Conservation (phyloP, 805 yeast species). For the Saccharomycopsis fermentans region DNA sequence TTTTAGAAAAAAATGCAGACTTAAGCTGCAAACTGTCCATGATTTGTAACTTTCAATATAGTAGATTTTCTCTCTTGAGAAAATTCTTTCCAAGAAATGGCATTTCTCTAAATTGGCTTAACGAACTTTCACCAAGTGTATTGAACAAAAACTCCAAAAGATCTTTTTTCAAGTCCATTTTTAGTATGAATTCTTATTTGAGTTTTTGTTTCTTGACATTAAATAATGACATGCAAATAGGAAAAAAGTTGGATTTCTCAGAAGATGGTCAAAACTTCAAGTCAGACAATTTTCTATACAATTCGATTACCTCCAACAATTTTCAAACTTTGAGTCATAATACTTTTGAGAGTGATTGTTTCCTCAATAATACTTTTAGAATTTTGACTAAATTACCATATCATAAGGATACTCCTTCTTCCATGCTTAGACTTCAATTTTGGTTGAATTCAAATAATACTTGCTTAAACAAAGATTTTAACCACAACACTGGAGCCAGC, state of each 20-base stretch:
- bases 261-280: background rate
- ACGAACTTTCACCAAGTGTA: slow-evolving; percentile 1
- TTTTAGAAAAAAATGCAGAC: background rate
- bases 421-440: slow-evolving; percentile 10
- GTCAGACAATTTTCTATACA: slow-evolving; percentile 2
- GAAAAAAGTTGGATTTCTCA: background rate
- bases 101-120: background rate
- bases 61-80: background rate
- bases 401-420: background rate
- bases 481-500: slow-evolving; percentile 6
- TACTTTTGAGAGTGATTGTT: background rate
- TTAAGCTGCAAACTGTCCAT: slow-evolving; percentile 7
- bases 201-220: slow-evolving; percentile 8
- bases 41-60: background rate
- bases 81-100: slow-evolving; percentile 3
- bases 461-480: background rate
- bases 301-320: background rate
- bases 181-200: slow-evolving; percentile 1
- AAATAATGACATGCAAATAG: background rate
- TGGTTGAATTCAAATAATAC: slow-evolving; percentile 4
- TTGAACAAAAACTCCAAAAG: background rate
- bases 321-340: background rate
- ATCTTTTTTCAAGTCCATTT: slow-evolving; percentile 5
- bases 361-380: slow-evolving; percentile 4
- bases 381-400: slow-evolving; percentile 12